Evolutionary conservation across 768 basidiomycete species (phyloP).

Genomic region (Trametes punicea): DNA sequence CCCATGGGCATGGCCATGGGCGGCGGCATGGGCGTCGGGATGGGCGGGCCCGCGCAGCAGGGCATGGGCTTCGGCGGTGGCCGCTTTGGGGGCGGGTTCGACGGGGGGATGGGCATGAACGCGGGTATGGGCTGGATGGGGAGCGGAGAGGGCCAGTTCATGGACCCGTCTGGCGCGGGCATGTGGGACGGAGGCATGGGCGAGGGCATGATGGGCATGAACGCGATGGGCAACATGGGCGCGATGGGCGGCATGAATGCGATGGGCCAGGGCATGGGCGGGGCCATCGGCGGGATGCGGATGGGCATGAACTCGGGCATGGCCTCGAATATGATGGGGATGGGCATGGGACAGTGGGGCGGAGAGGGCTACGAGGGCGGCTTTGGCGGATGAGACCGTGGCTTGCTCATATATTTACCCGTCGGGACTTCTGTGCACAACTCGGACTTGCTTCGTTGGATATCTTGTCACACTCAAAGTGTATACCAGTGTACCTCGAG

Average conservation of each 20-base stretch:
- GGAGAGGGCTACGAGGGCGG: conserved; percentile 34
- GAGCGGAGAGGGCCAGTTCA: conserved; percentile 29
- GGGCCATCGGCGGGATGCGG: conserved; percentile 22
- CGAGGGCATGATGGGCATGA: conserved; percentile 45
- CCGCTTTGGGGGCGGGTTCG: conserved; percentile 15
- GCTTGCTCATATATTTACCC: not conserved
- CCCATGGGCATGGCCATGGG: conserved; percentile 15
- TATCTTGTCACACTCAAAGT: too few species aligned
- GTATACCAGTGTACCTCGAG: too few species aligned
- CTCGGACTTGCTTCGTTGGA: too few species aligned
- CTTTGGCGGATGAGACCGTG: conserved; percentile 26
- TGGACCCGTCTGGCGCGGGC: conserved; percentile 24
- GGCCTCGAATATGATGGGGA: conserved; percentile 20
- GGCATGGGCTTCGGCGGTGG: conserved; percentile 20
- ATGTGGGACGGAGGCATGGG: conserved; percentile 40
- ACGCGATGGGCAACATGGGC: conserved; percentile 28
- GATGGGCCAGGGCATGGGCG: conserved; percentile 21
- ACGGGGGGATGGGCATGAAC: conserved; percentile 32
- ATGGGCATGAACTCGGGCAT: conserved; percentile 23
- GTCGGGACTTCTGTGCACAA: not conserved
- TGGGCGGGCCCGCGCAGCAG: conserved; percentile 19
- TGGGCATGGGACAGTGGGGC: conserved; percentile 39
- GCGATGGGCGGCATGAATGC: conserved; percentile 31
- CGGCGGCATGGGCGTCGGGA: conserved; percentile 33
- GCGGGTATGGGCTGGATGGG: conserved; percentile 37